phyloP scores from a whole-genome alignment of 2,329 filamentous ascomycete genomes.

The Cytospora leucostoma region DNA sequence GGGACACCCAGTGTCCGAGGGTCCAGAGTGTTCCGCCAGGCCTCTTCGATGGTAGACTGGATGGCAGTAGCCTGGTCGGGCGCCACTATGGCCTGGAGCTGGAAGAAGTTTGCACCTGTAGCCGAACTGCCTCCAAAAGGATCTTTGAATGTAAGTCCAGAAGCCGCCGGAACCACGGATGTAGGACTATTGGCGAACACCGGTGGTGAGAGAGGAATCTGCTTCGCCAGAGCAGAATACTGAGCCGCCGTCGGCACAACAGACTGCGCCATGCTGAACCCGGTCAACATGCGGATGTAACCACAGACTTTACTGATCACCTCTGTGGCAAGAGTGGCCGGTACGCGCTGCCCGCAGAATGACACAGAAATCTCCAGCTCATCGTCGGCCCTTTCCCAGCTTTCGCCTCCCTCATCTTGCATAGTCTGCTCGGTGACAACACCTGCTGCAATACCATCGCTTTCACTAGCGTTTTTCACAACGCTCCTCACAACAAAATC shows the following conservation, averaged over 20 bases:
- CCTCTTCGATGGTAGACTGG: constrained; percentile 44
- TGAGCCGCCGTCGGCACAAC: constrained; percentile 47
- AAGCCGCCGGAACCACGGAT: constrained; percentile 3
- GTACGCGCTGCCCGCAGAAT: constrained; percentile 49
- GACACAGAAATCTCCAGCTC: constrained; percentile 46
- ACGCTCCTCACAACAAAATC: constrained; percentile 50
- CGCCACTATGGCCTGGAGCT: constrained; percentile 35
- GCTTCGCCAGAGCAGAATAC: constrained; percentile 41
- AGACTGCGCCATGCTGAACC: constrained; percentile 48
- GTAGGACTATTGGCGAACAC: constrained; percentile 23
- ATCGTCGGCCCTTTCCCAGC: constrained; percentile 36
- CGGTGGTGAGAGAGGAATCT: constrained; percentile 44
- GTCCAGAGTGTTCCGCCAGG: constrained; percentile 49
- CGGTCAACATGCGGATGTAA: constrained; percentile 49
- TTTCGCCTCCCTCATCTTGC: background rate
- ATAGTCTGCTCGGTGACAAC: background rate
- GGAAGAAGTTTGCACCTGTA: constrained; percentile 20
- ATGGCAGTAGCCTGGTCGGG: constrained; percentile 44
- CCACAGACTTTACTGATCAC: constrained; percentile 49
- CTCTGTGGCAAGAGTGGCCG: constrained; percentile 44
- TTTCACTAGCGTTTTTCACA: constrained; percentile 9
- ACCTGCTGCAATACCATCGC: background rate
- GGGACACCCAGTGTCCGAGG: constrained; percentile 43
- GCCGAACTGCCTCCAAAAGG: constrained; percentile 27
- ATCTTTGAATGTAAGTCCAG: constrained; percentile 30